A percentile compares a stretch with the other conserved stretches of the same genome.
Evolutionary conservation across 345 rosid genomes (phyloP).

Genomic region (Turnera subulata): DNA sequence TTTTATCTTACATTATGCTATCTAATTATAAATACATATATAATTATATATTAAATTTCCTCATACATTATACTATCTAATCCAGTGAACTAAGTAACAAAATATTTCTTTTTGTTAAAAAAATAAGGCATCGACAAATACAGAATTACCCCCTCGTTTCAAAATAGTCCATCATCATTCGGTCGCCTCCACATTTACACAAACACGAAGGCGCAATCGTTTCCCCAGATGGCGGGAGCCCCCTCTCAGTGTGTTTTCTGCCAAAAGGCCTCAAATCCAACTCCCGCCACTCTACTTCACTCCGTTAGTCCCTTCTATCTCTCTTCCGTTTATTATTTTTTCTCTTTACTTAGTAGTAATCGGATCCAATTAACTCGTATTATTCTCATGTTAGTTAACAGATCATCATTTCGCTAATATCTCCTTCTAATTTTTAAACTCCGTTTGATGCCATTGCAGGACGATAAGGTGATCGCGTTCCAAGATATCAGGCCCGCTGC

Average conservation of each 20-base stretch:
- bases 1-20: too few relatives aligned
- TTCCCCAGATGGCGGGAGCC: slow-evolving; percentile 61
- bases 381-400: slow-evolving; percentile 6
- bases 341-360: slow-evolving; percentile 5
- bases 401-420: neutral
- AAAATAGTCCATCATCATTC: too few relatives aligned
- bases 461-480: slow-evolving; percentile 77
- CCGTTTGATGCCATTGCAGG: slow-evolving; percentile 37
- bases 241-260: slow-evolving; percentile 59
- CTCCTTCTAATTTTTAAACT: neutral
- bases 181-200: too few relatives aligned
- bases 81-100: too few relatives aligned
- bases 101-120: too few relatives aligned
- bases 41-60: too few relatives aligned
- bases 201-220: too few relatives aligned
- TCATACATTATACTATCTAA: too few relatives aligned
- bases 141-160: too few relatives aligned
- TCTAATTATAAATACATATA: too few relatives aligned
- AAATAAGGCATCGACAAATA: too few relatives aligned
- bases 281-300: slow-evolving; percentile 59
- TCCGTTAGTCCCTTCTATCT: slow-evolving; percentile 37
- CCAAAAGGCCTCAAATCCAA: slow-evolving; percentile 46
- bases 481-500: slow-evolving; percentile 82
- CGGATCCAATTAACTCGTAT: neutral
- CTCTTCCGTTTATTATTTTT: too few relatives aligned